Evolutionary conservation across 768 basidiomycete genomes (phyloP), one percentile per base, ranked within the genome.

Genomic region (Leccinum variicolor): DNA sequence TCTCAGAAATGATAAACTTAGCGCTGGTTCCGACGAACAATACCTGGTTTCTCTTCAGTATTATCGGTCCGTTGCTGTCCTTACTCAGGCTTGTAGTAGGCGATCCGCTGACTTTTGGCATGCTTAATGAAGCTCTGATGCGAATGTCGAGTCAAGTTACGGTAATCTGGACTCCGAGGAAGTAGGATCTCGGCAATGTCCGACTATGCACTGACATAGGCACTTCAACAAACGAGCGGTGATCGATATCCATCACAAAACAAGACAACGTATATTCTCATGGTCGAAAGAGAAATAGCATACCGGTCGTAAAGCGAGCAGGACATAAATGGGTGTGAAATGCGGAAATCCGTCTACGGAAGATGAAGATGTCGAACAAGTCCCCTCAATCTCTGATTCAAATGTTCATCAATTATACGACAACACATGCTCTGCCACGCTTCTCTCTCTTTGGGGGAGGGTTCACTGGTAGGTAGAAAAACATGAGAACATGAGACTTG

Each of bases 251-350:
- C 63, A 39, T 39, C 31, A 31, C 31, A 50, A 79, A 67, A 14
- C 78, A 54, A 54, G 55, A 52, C 75, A 52, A 81, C 61, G 50
- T 79, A 67, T 43, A 78, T 77, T 64, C 75, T 75, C 56, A 23
- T 46, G 52, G 77, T 70, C 28, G 71, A 62, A 57, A 28, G 53
- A 55, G 56, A 77, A 67, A 56, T 63, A 66, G 73, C 79, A 81
- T 84, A 83, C 77, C 76, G 73, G 78, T 84, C 83, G 78, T 87
- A 79, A 84, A 77, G 77, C 75, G 79, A 79, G 80, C 80, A 85
- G 75, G 75, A 80, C 80, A 82, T 87, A 87, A 84, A 87, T 84
- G 82, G 67, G 76, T 77, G 76, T 79, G 75, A 81, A 79, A 81
- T 79, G 75, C 69, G 69, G 58, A 64, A 54, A 72, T 71, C 68